phyloP scores from a whole-genome alignment of 768 basidiomycete species.

The Rickenella mellea region DNA sequence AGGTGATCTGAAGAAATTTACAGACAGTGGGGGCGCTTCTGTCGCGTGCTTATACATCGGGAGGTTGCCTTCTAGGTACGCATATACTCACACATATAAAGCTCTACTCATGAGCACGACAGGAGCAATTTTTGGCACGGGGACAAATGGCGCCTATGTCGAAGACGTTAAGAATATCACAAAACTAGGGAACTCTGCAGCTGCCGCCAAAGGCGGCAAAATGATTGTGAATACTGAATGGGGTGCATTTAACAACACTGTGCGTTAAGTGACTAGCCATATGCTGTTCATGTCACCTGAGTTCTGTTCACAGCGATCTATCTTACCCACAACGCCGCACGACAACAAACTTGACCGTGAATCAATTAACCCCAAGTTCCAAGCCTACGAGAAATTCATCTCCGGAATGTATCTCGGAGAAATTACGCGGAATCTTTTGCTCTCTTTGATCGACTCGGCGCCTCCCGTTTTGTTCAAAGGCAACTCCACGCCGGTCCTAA shows the following conservation, averaged over 20 bases:
- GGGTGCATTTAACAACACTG: constrained; percentile 95
- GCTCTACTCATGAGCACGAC: not conserved
- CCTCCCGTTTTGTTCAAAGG: constrained; percentile 78
- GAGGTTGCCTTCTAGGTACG: constrained; percentile 68
- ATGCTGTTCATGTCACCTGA: not conserved
- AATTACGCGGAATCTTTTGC: constrained; percentile 75
- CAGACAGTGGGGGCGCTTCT: constrained; percentile 94
- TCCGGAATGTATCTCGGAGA: constrained; percentile 99
- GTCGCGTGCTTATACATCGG: constrained; percentile 88
- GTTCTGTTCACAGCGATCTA: constrained; percentile 44
- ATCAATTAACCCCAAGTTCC: constrained; percentile 87
- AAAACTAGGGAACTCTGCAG: constrained; percentile 64
- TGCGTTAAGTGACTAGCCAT: constrained; percentile 28
- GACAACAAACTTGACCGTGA: constrained; percentile 90
- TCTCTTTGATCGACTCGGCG: constrained; percentile 70
- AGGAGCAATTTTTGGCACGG: constrained; percentile 91
- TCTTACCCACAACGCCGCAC: constrained; percentile 80
- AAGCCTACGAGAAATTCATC: constrained; percentile 97
- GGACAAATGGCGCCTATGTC: constrained; percentile 96
- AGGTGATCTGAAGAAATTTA: constrained; percentile 3
- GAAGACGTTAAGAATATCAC: constrained; percentile 78
- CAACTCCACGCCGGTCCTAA: constrained; percentile 58
- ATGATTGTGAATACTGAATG: constrained; percentile 99
- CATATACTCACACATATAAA: not conserved
- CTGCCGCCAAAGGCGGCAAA: constrained; percentile 49